Evolutionary conservation across 139 green algal species (phyloP), one percentile per base, ranked within the genome.

Genomic region (Klebsormidium nitens): DNA sequence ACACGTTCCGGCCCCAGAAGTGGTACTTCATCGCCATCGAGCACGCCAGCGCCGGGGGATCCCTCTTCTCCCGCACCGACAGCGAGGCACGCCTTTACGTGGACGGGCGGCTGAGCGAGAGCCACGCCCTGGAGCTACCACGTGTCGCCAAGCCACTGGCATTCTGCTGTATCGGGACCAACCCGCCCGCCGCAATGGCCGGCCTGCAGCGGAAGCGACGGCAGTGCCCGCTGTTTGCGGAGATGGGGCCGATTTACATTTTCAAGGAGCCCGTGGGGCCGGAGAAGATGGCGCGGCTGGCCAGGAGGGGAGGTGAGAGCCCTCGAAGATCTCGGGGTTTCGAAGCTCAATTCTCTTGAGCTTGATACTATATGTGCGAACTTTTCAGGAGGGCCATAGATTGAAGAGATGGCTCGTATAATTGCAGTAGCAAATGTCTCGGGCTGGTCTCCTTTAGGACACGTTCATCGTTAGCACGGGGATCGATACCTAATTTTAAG

Each of bases 151-250:
- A 37, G 26, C 60, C 66, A 23, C 64, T 84, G 2, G 72, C 47
- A 23, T 84, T 81, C 49, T 80, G 75, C 36, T 81, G 72, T 57
- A 59, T 84, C 49, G 78, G 70, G 31, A 84, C 73, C 55, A 84
- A 84, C 59, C 78, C 78, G 11, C 78, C 72, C 19, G 73, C 78
- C 26, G 63, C 78, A n/a, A 80, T 84, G 72, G 72, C 64, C 4
- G 78, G 78, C 5, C 36, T 78, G 31, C 71, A 67, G 65, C 40
- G 67, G 28, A 48, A 64, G 26, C 59, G 78, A 26, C 63, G 74
- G 31, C 72, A 78, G 66, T 84, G 78, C 60, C 73, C 78, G 35
- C 49, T 84, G 14, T 81, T 77, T 55, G 78, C 60, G 2, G 59
- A 75, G 39, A 44, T 84, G 64, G 78, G 78, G 0, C 78, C 78